A percentile compares a stretch with the other conserved stretches of the same genome.
Evolutionary conservation across 2,329 filamentous ascomycete genomes (phyloP).

Genomic region (Penicillium sp.): DNA sequence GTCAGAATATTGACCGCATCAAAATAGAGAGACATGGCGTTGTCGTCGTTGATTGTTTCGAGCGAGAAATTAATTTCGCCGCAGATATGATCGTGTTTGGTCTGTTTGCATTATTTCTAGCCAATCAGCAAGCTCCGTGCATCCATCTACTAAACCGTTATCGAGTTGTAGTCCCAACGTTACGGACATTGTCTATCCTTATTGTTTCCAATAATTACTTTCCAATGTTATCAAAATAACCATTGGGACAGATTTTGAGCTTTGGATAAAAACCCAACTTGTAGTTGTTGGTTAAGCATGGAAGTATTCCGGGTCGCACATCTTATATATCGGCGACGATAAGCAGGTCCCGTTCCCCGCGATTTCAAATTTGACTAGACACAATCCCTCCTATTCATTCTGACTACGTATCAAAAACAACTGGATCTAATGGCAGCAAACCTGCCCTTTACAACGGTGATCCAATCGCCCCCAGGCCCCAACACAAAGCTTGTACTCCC

Average conservation of each 20-base stretch:
- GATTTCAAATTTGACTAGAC: not conserved
- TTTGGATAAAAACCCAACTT: not conserved
- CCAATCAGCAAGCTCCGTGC: not conserved
- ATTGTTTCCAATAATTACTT: not conserved
- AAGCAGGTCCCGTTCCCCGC: not conserved
- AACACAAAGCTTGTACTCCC: conserved; percentile 24
- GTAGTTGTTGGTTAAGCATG: not conserved
- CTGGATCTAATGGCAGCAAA: not conserved
- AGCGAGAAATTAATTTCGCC: conserved; percentile 7
- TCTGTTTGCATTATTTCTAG: conserved; percentile 23
- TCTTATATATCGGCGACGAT: not conserved
- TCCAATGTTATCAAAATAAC: not conserved
- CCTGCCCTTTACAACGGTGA: conserved; percentile 4
- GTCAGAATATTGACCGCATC: conserved; percentile 78
- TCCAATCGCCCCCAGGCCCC: conserved; percentile 28
- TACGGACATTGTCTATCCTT: not conserved
- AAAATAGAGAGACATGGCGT: conserved; percentile 86
- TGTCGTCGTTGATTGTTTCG: conserved; percentile 1
- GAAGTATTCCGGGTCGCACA: not conserved
- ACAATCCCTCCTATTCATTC: not conserved
- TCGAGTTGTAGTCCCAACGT: not conserved
- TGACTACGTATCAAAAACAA: not conserved
- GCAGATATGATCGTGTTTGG: conserved; percentile 8
- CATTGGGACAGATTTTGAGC: not conserved
- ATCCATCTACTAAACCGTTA: too few species aligned